Percentiles rank a stretch among this genome's conserved stretches.
Conservation (phyloP, 1,284 basidiomycete genomes). For the Melampsora abietis-canadensis region DNA sequence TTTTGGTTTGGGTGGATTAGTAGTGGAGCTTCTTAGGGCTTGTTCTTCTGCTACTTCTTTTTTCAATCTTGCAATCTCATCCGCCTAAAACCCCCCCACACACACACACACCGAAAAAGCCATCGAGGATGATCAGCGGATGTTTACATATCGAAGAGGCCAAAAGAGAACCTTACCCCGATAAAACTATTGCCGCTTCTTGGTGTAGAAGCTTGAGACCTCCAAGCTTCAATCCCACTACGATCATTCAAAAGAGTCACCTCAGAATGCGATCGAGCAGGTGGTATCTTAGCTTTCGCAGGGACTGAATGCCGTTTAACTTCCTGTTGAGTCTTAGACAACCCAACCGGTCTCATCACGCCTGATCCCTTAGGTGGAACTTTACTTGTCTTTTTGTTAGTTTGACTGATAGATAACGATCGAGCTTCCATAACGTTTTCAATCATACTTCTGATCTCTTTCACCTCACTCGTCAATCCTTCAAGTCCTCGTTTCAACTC, state of each 20-base stretch:
- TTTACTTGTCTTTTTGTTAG: neutral
- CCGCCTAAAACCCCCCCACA: conserved; percentile 10
- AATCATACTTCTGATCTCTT: conserved; percentile 26
- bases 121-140: neutral
- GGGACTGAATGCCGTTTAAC: conserved; percentile 10
- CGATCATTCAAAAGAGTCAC: conserved; percentile 11
- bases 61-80: conserved; percentile 29
- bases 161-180: conserved; percentile 6
- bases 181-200: conserved; percentile 36
- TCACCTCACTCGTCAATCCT: conserved; percentile 33
- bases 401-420: neutral
- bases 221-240: conserved; percentile 38
- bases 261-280: conserved; percentile 1
- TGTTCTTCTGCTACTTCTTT: conserved; percentile 37
- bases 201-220: conserved; percentile 30
- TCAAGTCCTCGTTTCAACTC: conserved; percentile 29
- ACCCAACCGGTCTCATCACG: conserved; percentile 15
- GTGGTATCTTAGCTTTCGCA: neutral
- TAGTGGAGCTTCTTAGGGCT: neutral
- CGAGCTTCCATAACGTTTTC: conserved; percentile 14
- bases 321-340: conserved; percentile 28
- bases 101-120: neutral
- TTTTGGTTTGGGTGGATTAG: neutral
- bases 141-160: neutral
- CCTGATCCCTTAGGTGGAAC: conserved; percentile 4